Percentiles rank a stretch among this genome's conserved stretches.
Conservation (phyloP, 2,329 filamentous ascomycete species). For the Aspergillus eucalypticola region DNA sequence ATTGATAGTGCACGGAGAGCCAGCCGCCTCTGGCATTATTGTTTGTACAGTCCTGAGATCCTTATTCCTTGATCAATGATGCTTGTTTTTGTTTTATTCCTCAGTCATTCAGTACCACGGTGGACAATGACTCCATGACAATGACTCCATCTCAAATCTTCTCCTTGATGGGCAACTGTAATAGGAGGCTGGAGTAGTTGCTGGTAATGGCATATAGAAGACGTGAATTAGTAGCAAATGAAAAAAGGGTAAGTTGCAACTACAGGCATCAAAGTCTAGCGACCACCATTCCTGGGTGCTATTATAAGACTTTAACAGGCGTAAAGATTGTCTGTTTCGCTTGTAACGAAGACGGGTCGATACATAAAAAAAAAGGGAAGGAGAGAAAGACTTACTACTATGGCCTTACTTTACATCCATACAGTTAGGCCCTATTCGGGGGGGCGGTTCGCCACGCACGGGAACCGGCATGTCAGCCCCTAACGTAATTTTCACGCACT, state of each 20-base stretch:
- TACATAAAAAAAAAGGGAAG: neutral
- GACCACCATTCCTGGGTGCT: too few species aligned
- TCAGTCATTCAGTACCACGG: neutral
- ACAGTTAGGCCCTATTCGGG: neutral
- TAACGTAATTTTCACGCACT: conserved; percentile 2
- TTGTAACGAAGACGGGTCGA: neutral
- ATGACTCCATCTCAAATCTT: neutral
- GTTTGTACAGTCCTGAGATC: neutral
- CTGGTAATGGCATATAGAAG: too few species aligned
- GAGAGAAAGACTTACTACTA: neutral
- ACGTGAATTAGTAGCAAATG: too few species aligned
- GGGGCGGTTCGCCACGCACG: conserved; percentile 1
- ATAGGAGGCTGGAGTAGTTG: neutral
- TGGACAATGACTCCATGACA: neutral
- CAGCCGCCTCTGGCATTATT: neutral
- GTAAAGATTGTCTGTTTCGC: too few species aligned
- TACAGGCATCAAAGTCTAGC: too few species aligned
- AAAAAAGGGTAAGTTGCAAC: too few species aligned
- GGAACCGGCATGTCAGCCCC: neutral
- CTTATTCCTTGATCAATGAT: neutral
- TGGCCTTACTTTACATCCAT: neutral
- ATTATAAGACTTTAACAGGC: too few species aligned
- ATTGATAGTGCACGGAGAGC: neutral
- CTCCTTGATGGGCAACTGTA: neutral
- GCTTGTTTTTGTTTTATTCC: neutral